phyloP scores from a whole-genome alignment of 2,329 filamentous ascomycete genomes.

The Talaromyces verruculosus region DNA sequence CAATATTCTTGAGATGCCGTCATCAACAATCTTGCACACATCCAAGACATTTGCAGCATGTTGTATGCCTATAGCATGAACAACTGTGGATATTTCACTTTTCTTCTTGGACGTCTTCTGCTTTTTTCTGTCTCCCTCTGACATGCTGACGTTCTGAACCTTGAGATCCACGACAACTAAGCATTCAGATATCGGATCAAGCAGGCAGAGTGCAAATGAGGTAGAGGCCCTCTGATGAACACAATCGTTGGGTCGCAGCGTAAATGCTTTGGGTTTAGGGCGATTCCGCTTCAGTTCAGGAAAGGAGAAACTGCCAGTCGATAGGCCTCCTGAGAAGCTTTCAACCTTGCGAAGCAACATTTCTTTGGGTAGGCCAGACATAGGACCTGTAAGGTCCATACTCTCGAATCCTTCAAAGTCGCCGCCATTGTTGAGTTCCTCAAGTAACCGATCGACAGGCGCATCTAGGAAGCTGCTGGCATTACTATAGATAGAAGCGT shows the following conservation, averaged over 20 bases:
- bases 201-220: conserved; percentile 59
- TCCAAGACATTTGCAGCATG: conserved; percentile 69
- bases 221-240: conserved; percentile 34
- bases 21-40: conserved; percentile 69
- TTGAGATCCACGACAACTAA: conserved; percentile 67
- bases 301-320: conserved; percentile 32
- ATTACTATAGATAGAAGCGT: conserved; percentile 47
- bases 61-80: conserved; percentile 49
- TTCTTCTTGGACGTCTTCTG: conserved; percentile 26
- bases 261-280: conserved; percentile 56
- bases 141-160: conserved; percentile 46
- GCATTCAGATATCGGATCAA: conserved; percentile 66
- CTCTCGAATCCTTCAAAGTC: conserved; percentile 68
- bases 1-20: conserved; percentile 65
- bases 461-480: conserved; percentile 66
- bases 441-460: conserved; percentile 67
- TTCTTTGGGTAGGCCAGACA: conserved; percentile 70
- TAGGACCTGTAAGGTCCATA: conserved; percentile 71
- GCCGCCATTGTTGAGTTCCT: conserved; percentile 63
- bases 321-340: conserved; percentile 60
- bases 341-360: conserved; percentile 71
- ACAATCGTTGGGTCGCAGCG: conserved; percentile 54
- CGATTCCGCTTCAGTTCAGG: conserved; percentile 27
- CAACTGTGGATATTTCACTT: conserved; percentile 30
- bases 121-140: conserved; percentile 32